phyloP scores from a whole-genome alignment of 192 early-diverging fungal species.

The Coemansia sp. region DNA sequence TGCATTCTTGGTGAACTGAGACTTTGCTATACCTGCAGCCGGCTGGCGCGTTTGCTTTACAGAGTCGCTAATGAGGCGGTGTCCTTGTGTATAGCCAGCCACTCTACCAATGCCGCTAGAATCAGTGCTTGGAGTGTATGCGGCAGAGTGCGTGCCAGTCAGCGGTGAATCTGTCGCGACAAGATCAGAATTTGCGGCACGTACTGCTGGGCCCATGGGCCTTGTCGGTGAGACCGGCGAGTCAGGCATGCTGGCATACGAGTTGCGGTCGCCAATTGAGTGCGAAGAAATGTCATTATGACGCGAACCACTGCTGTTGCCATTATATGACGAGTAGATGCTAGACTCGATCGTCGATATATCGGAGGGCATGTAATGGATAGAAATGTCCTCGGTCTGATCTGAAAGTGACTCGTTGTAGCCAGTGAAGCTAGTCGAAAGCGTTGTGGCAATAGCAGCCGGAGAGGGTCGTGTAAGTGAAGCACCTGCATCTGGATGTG shows the following conservation, averaged over 20 bases:
- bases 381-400: conserved; percentile 27
- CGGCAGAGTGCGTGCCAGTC: conserved; percentile 5
- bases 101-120: not conserved
- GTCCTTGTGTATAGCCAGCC: not conserved
- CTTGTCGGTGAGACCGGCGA: conserved; percentile 22
- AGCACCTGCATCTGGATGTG: conserved; percentile 1
- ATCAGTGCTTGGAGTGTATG: not conserved
- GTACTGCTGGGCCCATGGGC: not conserved
- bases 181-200: not conserved
- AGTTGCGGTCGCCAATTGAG: conserved; percentile 37
- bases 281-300: conserved; percentile 26
- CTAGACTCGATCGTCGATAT: conserved; percentile 55
- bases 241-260: conserved; percentile 42
- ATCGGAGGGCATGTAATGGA: conserved; percentile 42
- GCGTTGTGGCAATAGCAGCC: conserved; percentile 32
- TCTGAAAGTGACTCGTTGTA: conserved; percentile 20
- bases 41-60: conserved; percentile 9
- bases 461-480: conserved; percentile 17
- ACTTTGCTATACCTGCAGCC: conserved; percentile 15
- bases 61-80: conserved; percentile 3
- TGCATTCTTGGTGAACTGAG: conserved; percentile 48
- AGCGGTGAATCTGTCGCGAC: conserved; percentile 11
- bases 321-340: conserved; percentile 44
- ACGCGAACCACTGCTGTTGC: conserved; percentile 14
- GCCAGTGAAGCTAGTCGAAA: conserved; percentile 50